Evolutionary conservation across 163 green algal genomes (phyloP), one percentile per base, ranked within the genome.

Genomic region (Scenedesmus sp.): DNA sequence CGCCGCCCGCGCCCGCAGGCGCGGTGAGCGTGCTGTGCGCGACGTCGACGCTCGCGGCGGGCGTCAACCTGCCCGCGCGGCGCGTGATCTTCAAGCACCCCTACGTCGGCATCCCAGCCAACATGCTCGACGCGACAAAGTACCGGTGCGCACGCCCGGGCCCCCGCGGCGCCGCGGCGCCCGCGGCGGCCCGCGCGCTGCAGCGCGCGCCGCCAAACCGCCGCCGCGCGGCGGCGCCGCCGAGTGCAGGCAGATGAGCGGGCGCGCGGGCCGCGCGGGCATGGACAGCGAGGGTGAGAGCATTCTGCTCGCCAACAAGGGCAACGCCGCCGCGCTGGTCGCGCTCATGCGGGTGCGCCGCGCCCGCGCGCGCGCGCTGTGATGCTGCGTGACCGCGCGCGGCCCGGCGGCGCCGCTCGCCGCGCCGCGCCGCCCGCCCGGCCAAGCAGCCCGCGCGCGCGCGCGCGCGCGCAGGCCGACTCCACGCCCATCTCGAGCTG

Each of bases 181-280:
- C n/a, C n/a, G n/a, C n/a, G n/a, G n/a, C n/a, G n/a, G n/a, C n/a
- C n/a, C n/a, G n/a, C n/a, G n/a, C n/a, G n/a, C n/a, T n/a, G n/a
- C n/a, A n/a, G n/a, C n/a, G n/a, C n/a, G n/a, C n/a, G n/a, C n/a
- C n/a, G n/a, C n/a, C n/a, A n/a, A n/a, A n/a, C n/a, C n/a, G n/a
- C n/a, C n/a, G n/a, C n/a, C n/a, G n/a, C n/a, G n/a, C n/a, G n/a
- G n/a, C n/a, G n/a, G n/a, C n/a, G n/a, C n/a, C n/a, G n/a, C n/a
- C n/a, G n/a, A n/a, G n/a, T n/a, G n/a, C n/a, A n/a, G n/a, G 1
- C 96, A 99, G 90, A 99, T 99, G 94, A 84, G 86, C 0, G 96
- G 96, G 1, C 88, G 96, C 5, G 96, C 96, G 1, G 96, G 96
- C 0, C 84, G 96, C 0, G 90, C 94, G 0, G 96, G 96, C 18